phyloP scores from a whole-genome alignment of 768 basidiomycete genomes.

The Mycena amicta region DNA sequence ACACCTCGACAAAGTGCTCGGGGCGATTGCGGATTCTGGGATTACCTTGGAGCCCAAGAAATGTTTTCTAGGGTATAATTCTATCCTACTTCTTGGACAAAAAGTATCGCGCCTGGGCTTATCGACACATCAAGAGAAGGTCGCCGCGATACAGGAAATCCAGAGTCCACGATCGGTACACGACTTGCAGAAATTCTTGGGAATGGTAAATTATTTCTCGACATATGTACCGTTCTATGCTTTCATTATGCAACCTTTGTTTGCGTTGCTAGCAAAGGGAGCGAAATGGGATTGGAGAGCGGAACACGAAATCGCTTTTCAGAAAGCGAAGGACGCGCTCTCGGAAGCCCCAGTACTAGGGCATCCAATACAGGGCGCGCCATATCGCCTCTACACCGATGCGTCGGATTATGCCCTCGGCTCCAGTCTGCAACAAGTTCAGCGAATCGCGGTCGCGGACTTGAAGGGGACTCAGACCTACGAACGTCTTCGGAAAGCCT shows the following conservation, averaged over 20 bases:
- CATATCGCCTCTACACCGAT: slow-evolving; percentile 39
- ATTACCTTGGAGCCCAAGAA: slow-evolving; percentile 37
- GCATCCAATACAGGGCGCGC: slow-evolving; percentile 27
- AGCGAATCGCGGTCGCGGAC: slow-evolving; percentile 27
- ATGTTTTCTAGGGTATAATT: slow-evolving; percentile 34
- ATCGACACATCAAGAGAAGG: slow-evolving; percentile 39
- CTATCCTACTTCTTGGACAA: slow-evolving; percentile 38
- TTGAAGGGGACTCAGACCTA: slow-evolving; percentile 31
- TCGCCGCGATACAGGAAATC: slow-evolving; percentile 34
- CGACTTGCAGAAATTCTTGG: slow-evolving; percentile 35
- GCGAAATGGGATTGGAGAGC: slow-evolving; percentile 23
- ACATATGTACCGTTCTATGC: slow-evolving; percentile 37
- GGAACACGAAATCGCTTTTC: slow-evolving; percentile 29
- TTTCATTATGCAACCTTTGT: slow-evolving; percentile 33
- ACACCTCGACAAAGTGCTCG: slow-evolving; percentile 32
- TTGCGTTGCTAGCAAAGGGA: slow-evolving; percentile 32
- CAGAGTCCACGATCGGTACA: slow-evolving; percentile 25
- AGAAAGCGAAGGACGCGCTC: slow-evolving; percentile 11
- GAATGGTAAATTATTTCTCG: slow-evolving; percentile 40
- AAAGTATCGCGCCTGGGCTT: slow-evolving; percentile 39
- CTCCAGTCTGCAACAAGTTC: slow-evolving; percentile 33
- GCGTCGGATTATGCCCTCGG: slow-evolving; percentile 31
- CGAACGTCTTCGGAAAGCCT: slow-evolving; percentile 25
- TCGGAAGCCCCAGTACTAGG: slow-evolving; percentile 32
- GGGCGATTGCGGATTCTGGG: slow-evolving; percentile 27